Evolutionary conservation across 306 rosid species (phyloP).

Genomic region (Trichosanthes cucumerina): DNA sequence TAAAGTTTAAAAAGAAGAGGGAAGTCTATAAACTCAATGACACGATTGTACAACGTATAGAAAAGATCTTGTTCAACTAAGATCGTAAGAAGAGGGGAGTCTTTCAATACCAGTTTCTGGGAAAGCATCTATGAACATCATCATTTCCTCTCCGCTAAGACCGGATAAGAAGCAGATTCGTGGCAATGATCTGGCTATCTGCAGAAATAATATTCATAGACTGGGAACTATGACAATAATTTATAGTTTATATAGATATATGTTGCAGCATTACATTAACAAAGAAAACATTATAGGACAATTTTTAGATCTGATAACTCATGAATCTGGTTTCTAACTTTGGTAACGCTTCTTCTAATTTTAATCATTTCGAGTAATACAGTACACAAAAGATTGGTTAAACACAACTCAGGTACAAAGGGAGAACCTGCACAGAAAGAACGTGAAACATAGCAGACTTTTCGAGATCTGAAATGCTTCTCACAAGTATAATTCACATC

Average conservation of each 20-base stretch:
- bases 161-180: conserved; percentile 94
- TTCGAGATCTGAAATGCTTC: neutral
- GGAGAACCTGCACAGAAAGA: neutral
- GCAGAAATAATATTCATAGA: conserved; percentile 16
- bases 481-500: neutral
- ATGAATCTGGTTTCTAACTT: neutral
- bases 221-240: neutral
- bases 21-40: no score
- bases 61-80: no score
- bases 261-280: neutral
- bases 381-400: neutral
- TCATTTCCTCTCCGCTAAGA: conserved; percentile 91
- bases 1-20: neutral
- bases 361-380: neutral
- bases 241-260: neutral
- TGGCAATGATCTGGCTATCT: conserved; percentile 68
- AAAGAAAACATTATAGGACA: neutral
- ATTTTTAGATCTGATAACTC: neutral
- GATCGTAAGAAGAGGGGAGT: neutral
- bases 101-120: conserved; percentile 58
- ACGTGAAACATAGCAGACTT: neutral
- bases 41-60: no score
- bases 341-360: neutral
- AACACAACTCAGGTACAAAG: neutral
- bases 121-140: conserved; percentile 86